phyloP scores from a whole-genome alignment of 257 asterid genomes.

The Fraxinus pennsylvanica region DNA sequence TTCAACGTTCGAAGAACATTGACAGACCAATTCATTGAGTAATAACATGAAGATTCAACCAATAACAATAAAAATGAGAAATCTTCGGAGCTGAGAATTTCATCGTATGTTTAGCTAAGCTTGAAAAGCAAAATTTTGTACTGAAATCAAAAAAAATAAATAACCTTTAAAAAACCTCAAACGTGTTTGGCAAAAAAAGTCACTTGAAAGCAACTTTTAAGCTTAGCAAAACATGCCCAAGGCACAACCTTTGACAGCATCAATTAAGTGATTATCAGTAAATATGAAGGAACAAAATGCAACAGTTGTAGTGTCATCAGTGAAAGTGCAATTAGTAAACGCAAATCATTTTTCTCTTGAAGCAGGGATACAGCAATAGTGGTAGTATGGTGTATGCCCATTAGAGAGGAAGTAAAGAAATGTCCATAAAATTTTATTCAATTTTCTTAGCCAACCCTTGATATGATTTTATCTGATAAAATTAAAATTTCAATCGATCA shows the following conservation, averaged over 20 bases:
- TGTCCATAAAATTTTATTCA: background rate
- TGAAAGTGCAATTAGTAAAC: background rate
- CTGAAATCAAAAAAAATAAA: background rate
- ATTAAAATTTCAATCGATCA: background rate
- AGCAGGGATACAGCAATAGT: background rate
- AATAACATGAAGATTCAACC: background rate
- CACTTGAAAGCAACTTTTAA: background rate
- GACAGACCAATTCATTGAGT: background rate
- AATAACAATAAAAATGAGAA: background rate
- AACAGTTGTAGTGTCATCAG: background rate
- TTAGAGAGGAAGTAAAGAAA: background rate
- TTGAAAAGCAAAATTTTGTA: background rate
- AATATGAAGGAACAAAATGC: background rate
- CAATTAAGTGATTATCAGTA: background rate
- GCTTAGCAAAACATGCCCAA: background rate
- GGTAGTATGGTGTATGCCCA: background rate
- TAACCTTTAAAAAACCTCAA: background rate
- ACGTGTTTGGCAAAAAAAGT: background rate
- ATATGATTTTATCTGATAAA: background rate
- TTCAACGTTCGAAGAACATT: constrained; percentile 5
- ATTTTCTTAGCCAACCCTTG: background rate
- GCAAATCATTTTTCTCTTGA: background rate
- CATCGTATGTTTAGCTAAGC: background rate
- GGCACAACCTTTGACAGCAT: background rate
- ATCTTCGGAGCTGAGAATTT: background rate